phyloP scores from a whole-genome alignment of 495 filamentous ascomycete species.

The Amphirosellinia nigrospora region DNA sequence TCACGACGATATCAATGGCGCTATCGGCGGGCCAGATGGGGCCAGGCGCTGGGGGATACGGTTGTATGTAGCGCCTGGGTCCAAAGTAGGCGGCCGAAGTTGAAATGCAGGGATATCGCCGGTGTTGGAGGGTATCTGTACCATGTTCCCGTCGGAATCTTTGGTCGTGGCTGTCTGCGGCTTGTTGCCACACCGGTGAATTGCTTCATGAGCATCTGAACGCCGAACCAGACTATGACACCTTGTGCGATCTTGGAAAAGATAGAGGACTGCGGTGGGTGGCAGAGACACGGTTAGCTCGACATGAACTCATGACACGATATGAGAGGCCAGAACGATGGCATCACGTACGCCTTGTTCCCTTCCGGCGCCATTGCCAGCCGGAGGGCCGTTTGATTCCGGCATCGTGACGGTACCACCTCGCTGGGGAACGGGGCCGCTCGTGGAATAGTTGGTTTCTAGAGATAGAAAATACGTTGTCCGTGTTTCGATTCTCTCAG shows the following conservation, averaged over 20 bases:
- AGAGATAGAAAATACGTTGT: conserved; percentile 9
- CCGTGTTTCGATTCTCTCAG: not conserved
- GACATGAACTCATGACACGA: not conserved
- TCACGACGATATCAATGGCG: conserved; percentile 81
- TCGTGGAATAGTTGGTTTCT: not conserved
- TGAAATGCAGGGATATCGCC: conserved; percentile 67
- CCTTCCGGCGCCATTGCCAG: conserved; percentile 36
- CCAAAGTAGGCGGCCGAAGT: conserved; percentile 63
- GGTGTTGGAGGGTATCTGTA: conserved; percentile 51
- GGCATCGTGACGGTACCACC: conserved; percentile 42
- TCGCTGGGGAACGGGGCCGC: not conserved
- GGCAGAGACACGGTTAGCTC: conserved; percentile 32
- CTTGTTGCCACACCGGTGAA: conserved; percentile 52
- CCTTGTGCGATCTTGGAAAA: conserved; percentile 48
- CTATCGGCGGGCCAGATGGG: conserved; percentile 85
- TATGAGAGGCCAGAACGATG: not conserved
- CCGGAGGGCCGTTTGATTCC: conserved; percentile 38
- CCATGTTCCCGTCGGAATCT: conserved; percentile 53
- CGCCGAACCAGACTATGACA: conserved; percentile 51
- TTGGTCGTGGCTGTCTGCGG: conserved; percentile 50
- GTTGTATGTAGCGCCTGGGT: conserved; percentile 70
- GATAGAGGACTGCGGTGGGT: conserved; percentile 36
- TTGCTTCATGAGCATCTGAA: conserved; percentile 55
- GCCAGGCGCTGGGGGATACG: conserved; percentile 75
- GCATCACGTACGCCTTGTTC: conserved; percentile 48